phyloP scores from a whole-genome alignment of 441 rosid genomes.

The Adansonia madagascariensis region DNA sequence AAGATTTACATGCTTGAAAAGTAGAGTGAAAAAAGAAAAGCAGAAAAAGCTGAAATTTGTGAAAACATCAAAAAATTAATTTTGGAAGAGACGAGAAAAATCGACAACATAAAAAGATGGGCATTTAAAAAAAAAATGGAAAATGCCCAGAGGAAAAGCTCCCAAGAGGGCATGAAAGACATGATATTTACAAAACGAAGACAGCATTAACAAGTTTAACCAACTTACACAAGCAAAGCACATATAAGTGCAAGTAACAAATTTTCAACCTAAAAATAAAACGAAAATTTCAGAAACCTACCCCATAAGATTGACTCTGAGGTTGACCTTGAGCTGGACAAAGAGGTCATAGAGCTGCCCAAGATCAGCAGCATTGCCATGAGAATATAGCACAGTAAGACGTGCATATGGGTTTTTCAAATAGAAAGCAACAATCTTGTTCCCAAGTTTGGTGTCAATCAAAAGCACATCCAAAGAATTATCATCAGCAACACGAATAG shows the following conservation, averaged over 20 bases:
- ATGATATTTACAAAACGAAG: neutral
- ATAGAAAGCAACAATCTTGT: constrained; percentile 88
- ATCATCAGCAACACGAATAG: constrained; percentile 70
- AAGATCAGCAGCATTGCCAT: constrained; percentile 98
- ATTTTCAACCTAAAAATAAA: neutral
- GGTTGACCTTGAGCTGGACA: constrained; percentile 92
- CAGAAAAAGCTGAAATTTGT: neutral
- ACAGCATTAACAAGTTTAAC: neutral
- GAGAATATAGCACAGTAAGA: constrained; percentile 91
- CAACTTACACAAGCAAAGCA: neutral
- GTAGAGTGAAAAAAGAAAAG: neutral
- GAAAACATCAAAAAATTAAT: neutral
- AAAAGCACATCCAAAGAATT: constrained; percentile 68
- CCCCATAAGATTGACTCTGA: constrained; percentile 96
- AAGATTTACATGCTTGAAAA: constrained; percentile 10
- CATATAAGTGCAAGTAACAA: neutral
- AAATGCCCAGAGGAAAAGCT: neutral
- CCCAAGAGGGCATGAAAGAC: no score
- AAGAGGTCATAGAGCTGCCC: constrained; percentile 98
- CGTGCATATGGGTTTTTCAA: constrained; percentile 81
- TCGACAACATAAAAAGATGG: neutral
- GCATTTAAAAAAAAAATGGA: neutral
- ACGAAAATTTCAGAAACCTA: constrained; percentile 28
- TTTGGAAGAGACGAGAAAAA: neutral
- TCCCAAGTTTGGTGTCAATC: constrained; percentile 75